These are phyloP conservation scores for Rhynchosporium graminicola DNA, from an alignment of 2,329 filamentous ascomycete species.

Conservation along the genomic window DNA sequence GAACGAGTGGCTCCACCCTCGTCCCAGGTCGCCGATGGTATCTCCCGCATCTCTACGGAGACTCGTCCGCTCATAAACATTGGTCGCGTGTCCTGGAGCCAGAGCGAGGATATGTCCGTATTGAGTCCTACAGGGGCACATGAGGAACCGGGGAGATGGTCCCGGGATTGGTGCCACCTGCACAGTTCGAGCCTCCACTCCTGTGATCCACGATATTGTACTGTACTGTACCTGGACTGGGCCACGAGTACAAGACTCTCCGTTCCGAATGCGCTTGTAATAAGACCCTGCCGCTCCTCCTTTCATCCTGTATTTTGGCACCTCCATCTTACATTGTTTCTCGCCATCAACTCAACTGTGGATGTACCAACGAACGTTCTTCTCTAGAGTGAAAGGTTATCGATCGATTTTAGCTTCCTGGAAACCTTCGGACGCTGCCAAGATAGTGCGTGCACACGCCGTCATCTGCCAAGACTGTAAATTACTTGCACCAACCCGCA, in stretches of 20 bases:
- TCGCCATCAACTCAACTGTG: not conserved
- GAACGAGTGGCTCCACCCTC: not conserved
- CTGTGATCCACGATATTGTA: slow-evolving; percentile 3
- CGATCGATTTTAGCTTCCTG: too few relatives aligned
- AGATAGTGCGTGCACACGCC: not conserved
- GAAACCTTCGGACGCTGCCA: not conserved
- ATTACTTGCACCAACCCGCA: not conserved
- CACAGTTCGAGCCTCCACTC: slow-evolving; percentile 5
- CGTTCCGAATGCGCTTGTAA: not conserved
- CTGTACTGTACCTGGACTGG: not conserved
- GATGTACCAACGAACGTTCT: too few relatives aligned
- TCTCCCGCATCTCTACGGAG: not conserved
- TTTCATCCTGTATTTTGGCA: slow-evolving; percentile 3
- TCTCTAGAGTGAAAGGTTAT: too few relatives aligned
- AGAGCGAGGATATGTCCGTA: not conserved
- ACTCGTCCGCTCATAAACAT: slow-evolving; percentile 3
- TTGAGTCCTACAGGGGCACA: not conserved
- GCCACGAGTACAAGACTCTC: slow-evolving; percentile 7
- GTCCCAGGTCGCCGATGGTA: not conserved
- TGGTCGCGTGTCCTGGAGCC: not conserved
- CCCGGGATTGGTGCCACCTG: not conserved
- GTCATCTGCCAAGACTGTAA: not conserved
- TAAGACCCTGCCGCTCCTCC: slow-evolving; percentile 4
- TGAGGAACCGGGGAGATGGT: slow-evolving; percentile 1
- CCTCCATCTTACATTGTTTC: not conserved